phyloP scores from a whole-genome alignment of 2,329 filamentous ascomycete genomes.

The Botryosphaeria agaves region DNA sequence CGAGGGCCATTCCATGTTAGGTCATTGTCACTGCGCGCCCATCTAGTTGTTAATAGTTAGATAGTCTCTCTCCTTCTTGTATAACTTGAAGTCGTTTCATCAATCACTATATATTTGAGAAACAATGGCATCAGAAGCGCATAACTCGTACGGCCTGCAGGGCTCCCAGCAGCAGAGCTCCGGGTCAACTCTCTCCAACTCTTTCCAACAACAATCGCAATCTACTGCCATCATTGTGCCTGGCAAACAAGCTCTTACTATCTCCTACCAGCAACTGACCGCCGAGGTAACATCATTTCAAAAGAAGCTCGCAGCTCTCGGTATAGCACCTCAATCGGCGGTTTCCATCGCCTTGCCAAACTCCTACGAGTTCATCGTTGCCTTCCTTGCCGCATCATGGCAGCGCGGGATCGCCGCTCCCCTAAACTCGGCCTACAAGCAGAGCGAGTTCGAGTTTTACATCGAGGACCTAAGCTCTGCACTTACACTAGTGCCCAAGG shows the following conservation, averaged over 20 bases:
- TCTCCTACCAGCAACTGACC: conserved; percentile 52
- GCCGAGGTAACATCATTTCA: conserved; percentile 55
- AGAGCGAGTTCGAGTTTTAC: conserved; percentile 83
- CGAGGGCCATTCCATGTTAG: too few species aligned
- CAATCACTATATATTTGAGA: too few species aligned
- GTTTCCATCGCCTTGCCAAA: conserved; percentile 75
- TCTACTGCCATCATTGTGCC: conserved; percentile 58
- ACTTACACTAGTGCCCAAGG: conserved; percentile 57
- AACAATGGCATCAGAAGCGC: too few species aligned
- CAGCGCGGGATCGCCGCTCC: conserved; percentile 71
- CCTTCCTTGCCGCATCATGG: conserved; percentile 73
- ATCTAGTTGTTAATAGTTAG: too few species aligned
- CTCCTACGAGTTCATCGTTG: conserved; percentile 75
- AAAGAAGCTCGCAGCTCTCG: conserved; percentile 57
- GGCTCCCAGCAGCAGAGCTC: too few species aligned
- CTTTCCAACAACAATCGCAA: conserved; percentile 33
- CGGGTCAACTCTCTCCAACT: conserved; percentile 40
- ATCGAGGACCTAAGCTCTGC: conserved; percentile 74
- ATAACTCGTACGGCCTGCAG: too few species aligned
- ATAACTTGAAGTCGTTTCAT: too few species aligned
- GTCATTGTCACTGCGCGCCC: too few species aligned
- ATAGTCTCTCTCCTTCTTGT: too few species aligned
- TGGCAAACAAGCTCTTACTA: conserved; percentile 41
- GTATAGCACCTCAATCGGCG: conserved; percentile 49
- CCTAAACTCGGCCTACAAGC: conserved; percentile 78